Evolutionary conservation across 176 grass and related monocot genomes (phyloP).

Genomic region (Triticum dicoccoides): DNA sequence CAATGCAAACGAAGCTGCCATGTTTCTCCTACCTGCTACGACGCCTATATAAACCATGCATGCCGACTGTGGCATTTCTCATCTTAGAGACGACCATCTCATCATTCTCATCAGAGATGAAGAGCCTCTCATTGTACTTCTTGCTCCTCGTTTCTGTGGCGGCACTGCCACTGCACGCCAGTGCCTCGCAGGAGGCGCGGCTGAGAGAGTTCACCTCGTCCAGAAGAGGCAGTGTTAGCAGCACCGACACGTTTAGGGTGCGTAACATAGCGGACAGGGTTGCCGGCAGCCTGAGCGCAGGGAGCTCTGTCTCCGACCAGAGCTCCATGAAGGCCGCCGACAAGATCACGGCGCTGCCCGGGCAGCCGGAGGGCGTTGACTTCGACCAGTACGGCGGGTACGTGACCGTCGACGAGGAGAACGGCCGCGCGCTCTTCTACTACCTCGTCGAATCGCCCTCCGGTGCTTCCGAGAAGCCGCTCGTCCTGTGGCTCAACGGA

Average conservation of each 20-base stretch:
- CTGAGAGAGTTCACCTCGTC: neutral
- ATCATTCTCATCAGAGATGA: conserved; percentile 15
- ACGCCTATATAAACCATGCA: neutral
- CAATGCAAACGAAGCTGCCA: neutral
- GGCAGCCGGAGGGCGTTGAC: conserved; percentile 31
- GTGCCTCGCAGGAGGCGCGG: conserved; percentile 5
- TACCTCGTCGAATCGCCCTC: conserved; percentile 40
- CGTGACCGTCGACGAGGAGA: conserved; percentile 34
- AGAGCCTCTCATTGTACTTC: neutral
- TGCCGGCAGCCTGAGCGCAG: neutral
- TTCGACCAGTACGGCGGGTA: conserved; percentile 56
- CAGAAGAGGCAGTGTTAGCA: neutral
- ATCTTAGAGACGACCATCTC: neutral
- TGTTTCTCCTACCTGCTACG: neutral
- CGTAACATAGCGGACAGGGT: neutral
- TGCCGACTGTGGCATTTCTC: neutral
- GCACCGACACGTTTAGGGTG: neutral
- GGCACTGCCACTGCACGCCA: neutral
- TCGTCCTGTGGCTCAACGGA: conserved; percentile 48
- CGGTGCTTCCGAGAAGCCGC: conserved; percentile 30
- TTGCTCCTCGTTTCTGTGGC: neutral
- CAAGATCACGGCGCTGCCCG: conserved; percentile 40
- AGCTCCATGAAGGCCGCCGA: conserved; percentile 26
- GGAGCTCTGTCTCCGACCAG: neutral
- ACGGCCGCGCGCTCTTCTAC: conserved; percentile 47